These are phyloP conservation scores for Biscogniauxia marginata DNA, from an alignment of 2,329 filamentous ascomycete genomes.

Conservation along the genomic window DNA sequence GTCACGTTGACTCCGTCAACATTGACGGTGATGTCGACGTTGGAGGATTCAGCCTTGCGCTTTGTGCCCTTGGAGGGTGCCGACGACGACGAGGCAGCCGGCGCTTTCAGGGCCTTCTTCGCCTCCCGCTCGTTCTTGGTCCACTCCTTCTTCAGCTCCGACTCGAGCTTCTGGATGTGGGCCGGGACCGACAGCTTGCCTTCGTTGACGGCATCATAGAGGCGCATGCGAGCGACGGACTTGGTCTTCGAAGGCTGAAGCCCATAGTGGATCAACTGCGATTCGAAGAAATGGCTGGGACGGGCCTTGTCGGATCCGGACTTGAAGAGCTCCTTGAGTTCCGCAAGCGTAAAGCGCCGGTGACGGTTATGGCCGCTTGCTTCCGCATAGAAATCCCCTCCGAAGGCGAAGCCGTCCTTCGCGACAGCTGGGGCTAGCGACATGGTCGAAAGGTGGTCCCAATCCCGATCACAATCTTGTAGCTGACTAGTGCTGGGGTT, in stretches of 20 bases:
- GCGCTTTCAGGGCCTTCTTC: conserved; percentile 38
- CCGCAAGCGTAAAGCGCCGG: conserved; percentile 41
- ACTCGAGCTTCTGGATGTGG: conserved; percentile 49
- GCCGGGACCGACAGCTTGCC: conserved; percentile 48
- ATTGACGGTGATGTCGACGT: conserved; percentile 24
- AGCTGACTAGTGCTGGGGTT: background rate
- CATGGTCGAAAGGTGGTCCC: conserved; percentile 19
- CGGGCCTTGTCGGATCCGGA: conserved; percentile 44
- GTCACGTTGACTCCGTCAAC: conserved; percentile 30
- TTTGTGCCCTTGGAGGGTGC: conserved; percentile 25
- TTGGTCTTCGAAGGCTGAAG: conserved; percentile 56
- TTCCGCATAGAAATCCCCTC: conserved; percentile 43
- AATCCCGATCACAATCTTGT: no score
- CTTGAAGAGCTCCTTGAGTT: conserved; percentile 47
- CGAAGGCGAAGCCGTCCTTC: conserved; percentile 42
- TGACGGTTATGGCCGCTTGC: conserved; percentile 44
- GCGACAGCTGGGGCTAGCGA: conserved; percentile 29
- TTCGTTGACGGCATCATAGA: conserved; percentile 55
- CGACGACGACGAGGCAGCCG: background rate
- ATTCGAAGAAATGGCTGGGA: conserved; percentile 61
- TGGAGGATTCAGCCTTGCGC: conserved; percentile 30
- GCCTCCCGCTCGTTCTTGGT: conserved; percentile 48
- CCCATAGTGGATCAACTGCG: conserved; percentile 63
- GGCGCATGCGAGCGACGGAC: conserved; percentile 54
- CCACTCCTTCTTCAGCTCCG: conserved; percentile 58